Percentiles rank a stretch among this genome's conserved stretches.
These are phyloP conservation scores for Orychophragmus violaceus DNA, from an alignment of 345 rosid species.

Conservation along the genomic window DNA sequence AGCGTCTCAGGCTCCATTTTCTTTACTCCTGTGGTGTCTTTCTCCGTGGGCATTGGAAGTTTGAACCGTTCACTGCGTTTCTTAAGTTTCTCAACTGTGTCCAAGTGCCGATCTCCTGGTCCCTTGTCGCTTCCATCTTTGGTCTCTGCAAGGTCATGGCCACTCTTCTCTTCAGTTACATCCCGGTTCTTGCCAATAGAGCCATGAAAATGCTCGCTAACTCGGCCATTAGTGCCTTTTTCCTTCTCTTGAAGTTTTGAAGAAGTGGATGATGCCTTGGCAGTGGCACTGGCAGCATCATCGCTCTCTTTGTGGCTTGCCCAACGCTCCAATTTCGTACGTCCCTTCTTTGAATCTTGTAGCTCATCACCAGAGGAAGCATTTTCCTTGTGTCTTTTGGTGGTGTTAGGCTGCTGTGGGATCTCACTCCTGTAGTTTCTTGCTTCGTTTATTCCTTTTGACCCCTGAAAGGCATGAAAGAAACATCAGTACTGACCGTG, in stretches of 20 bases:
- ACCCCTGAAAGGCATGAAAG: constrained; percentile 46
- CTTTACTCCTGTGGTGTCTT: constrained; percentile 48
- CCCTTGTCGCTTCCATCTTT: constrained; percentile 54
- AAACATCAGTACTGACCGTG: constrained; percentile 10
- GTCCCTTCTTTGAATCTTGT: constrained; percentile 71
- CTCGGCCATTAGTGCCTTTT: constrained; percentile 38
- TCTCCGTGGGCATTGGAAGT: constrained; percentile 84
- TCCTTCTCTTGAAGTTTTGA: constrained; percentile 56
- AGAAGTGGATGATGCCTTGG: constrained; percentile 51
- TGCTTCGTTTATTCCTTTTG: constrained; percentile 41
- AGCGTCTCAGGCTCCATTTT: constrained; percentile 55
- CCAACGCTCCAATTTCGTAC: constrained; percentile 92
- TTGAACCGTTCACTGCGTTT: constrained; percentile 97
- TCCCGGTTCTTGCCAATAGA: constrained; percentile 37
- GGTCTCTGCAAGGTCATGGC: constrained; percentile 38
- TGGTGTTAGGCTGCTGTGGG: constrained; percentile 37
- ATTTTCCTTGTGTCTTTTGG: constrained; percentile 54
- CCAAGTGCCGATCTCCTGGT: constrained; percentile 62
- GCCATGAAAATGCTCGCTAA: constrained; percentile 33
- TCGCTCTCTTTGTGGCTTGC: constrained; percentile 89
- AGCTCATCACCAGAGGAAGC: constrained; percentile 76
- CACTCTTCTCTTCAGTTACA: constrained; percentile 41
- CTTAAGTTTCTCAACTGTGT: constrained; percentile 95
- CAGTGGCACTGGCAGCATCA: constrained; percentile 45
- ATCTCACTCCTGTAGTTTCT: constrained; percentile 37